Evolutionary conservation across 768 basidiomycete species (phyloP).

Genomic region (Rhizopogon sp.): DNA sequence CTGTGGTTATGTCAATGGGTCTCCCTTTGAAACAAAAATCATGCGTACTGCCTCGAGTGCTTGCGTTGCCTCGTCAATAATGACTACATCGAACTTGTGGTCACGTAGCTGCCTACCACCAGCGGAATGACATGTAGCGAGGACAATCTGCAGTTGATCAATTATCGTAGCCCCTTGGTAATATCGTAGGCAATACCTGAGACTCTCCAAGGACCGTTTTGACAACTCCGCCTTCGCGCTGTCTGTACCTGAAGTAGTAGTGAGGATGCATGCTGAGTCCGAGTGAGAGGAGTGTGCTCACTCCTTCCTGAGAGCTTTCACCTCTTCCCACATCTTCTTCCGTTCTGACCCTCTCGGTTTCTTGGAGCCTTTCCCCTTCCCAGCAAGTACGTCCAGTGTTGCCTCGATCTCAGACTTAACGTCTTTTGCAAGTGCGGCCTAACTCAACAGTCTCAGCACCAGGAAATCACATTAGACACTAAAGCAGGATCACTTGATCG

Average conservation of each 20-base stretch:
- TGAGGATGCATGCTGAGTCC: neutral
- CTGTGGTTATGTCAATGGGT: neutral
- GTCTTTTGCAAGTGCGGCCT: slow-evolving; percentile 83
- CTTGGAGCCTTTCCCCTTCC: slow-evolving; percentile 71
- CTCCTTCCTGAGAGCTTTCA: slow-evolving; percentile 88
- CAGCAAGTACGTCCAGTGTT: slow-evolving; percentile 60
- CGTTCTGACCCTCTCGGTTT: slow-evolving; percentile 66
- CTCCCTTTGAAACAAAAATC: neutral
- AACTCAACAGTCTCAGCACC: slow-evolving; percentile 6
- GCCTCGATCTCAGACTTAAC: slow-evolving; percentile 82
- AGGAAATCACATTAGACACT: neutral
- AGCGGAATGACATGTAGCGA: slow-evolving; percentile 93
- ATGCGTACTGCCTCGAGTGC: slow-evolving; percentile 79
- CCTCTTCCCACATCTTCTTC: slow-evolving; percentile 83
- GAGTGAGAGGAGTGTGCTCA: slow-evolving; percentile 29
- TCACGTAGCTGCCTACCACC: slow-evolving; percentile 79
- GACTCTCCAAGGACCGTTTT: slow-evolving; percentile 75
- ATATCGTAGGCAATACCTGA: slow-evolving; percentile 40
- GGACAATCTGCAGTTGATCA: slow-evolving; percentile 52
- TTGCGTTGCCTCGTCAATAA: slow-evolving; percentile 98
- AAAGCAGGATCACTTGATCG: slow-evolving; percentile 47
- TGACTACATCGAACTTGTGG: slow-evolving; percentile 82
- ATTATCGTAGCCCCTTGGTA: neutral
- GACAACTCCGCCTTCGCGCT: slow-evolving; percentile 82
- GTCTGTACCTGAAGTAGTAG: slow-evolving; percentile 60